Base-by-base conservation (phyloP, 1,284 basidiomycete species). In the Irpex lacteus region DNA sequence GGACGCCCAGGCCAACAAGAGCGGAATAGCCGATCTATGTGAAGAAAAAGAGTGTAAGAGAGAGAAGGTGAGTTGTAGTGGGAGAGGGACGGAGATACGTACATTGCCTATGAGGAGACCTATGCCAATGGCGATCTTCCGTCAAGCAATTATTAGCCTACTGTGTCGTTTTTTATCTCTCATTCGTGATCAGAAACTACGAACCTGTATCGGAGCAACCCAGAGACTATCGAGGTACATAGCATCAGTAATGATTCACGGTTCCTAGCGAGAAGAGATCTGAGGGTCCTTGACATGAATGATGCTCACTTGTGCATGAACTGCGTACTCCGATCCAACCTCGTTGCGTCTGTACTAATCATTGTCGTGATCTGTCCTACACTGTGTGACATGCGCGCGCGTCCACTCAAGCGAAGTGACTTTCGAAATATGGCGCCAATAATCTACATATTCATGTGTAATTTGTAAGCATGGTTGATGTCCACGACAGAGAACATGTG, bases 391-490 rank as follows among this genome's bases (percentile, higher is more conserved):
- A 82, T 73, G 11, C 90, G 80, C 19, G 85, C 85, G 56, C 86
- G 83, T 8, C 87, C 87, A 37, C 86, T 89, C 5, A 94, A 78
- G 21, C 87, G 83, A 32, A 92, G 77, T 1, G 89, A 86, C 71
- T 92, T 91, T 32, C 87, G 82, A 73, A 91, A 91, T 62, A 94
- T 85, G 55, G 81, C 78, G 3, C 89, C 85, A 66, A 91, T 89
- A 58, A 91, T 65, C 83, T 86, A 66, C 9, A 68, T 60, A 13
- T 37, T 59, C 7, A 63, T 65, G 50, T 70, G 58, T 59, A 55
- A 58, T 54, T 21, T 54, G 65, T 38, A 60, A 26, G 26, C 26
- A 26, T 26, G 26, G 26, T 3, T 26, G 26, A 26, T 26, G 26
- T 26, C 26, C 26, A 26, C 26, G 26, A 26, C 26, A 26, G 4